Conservation (phyloP, 495 filamentous ascomycete species). For the Tuber magnatum region DNA sequence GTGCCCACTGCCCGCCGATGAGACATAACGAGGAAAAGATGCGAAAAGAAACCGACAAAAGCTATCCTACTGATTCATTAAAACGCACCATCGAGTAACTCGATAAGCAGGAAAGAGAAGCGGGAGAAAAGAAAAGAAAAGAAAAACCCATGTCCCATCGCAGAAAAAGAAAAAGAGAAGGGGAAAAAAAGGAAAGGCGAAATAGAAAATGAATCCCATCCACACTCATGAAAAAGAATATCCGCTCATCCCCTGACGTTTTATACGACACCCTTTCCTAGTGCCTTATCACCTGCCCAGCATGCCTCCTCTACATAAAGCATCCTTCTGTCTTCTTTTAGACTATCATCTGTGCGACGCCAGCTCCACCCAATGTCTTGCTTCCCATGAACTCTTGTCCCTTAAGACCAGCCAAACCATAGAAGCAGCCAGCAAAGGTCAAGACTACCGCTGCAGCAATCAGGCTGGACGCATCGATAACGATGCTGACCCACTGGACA, state of each 20-base stretch:
- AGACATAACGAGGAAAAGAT: background rate
- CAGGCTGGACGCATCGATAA: constrained; percentile 54
- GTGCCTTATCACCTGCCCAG: background rate
- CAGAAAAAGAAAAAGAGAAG: constrained; percentile 10
- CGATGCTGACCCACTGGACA: constrained; percentile 72
- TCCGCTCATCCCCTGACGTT: background rate
- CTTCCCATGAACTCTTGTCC: constrained; percentile 91
- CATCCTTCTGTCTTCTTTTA: constrained; percentile 44
- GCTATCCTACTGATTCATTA: constrained; percentile 22
- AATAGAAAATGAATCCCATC: constrained; percentile 21
- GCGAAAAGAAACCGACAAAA: background rate
- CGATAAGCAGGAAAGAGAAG: background rate
- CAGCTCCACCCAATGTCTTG: constrained; percentile 92
- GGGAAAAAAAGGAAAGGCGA: constrained; percentile 15
- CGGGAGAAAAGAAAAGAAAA: constrained; percentile 10
- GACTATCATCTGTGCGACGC: constrained; percentile 98
- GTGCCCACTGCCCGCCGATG: background rate
- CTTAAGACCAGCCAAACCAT: constrained; percentile 74
- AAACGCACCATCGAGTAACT: constrained; percentile 16
- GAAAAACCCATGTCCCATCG: constrained; percentile 27
- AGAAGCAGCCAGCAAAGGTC: constrained; percentile 69
- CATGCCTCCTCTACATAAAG: constrained; percentile 8
- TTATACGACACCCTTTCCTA: constrained; percentile 9
- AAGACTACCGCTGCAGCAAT: constrained; percentile 82
- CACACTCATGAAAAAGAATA: constrained; percentile 11